Percentiles rank a stretch among this genome's conserved stretches.
Conservation (phyloP, 148 eudicot species). For the Chenopodium quinoa region DNA sequence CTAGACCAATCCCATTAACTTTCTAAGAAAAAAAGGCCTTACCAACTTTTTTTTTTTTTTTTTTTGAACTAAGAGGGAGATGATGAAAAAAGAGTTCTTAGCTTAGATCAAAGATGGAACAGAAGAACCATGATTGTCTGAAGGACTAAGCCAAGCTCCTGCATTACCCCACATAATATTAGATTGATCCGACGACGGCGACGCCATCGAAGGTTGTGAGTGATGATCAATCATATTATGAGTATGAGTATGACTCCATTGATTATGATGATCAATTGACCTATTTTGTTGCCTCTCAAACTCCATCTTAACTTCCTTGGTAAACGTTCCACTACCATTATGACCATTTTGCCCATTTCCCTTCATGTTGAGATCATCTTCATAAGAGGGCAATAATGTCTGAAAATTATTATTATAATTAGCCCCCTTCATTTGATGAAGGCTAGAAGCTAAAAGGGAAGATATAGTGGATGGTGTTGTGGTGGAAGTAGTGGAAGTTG, state of each 20-base stretch:
- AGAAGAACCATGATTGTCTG: slow-evolving; percentile 53
- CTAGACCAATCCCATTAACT: slow-evolving; percentile 9
- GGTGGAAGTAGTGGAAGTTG: slow-evolving; percentile 20
- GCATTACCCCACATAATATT: slow-evolving; percentile 41
- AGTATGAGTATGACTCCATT: slow-evolving; percentile 27
- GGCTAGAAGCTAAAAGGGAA: slow-evolving; percentile 37
- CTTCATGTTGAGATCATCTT: slow-evolving; percentile 33
- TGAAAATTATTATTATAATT: slow-evolving; percentile 36
- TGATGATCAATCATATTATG: slow-evolving; percentile 24
- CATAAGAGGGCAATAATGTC: slow-evolving; percentile 43
- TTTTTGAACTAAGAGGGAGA: slow-evolving; percentile 1
- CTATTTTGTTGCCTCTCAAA: slow-evolving; percentile 33
- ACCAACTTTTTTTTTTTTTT: not conserved
- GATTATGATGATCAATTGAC: slow-evolving; percentile 22
- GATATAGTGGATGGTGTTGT: slow-evolving; percentile 35
- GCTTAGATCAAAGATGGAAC: slow-evolving; percentile 66
- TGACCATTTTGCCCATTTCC: slow-evolving; percentile 4
- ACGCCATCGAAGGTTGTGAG: not conserved
- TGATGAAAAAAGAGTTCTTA: slow-evolving; percentile 15
- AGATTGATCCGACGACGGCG: slow-evolving; percentile 42
- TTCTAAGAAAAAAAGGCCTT: not conserved
- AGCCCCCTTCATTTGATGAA: slow-evolving; percentile 18
- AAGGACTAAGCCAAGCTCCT: slow-evolving; percentile 60
- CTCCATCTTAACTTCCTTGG: slow-evolving; percentile 44
- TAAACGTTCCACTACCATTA: slow-evolving; percentile 4